Percentiles rank a stretch among this genome's conserved stretches.
These are phyloP conservation scores for Scorias spongiosa DNA, from an alignment of 2,329 filamentous ascomycete species.

Conservation along the genomic window DNA sequence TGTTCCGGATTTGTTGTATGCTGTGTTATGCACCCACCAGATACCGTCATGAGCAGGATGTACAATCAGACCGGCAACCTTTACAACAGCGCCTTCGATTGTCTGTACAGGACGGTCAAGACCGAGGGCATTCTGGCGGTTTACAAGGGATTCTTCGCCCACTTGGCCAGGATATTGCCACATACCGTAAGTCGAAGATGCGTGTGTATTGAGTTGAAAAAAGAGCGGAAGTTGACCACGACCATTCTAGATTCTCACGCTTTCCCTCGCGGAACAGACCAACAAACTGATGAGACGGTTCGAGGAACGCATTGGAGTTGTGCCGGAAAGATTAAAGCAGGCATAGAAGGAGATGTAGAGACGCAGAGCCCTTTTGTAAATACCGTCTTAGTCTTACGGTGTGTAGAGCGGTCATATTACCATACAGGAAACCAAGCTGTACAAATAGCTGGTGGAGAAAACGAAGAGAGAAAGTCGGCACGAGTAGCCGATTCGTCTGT, in stretches of 20 bases:
- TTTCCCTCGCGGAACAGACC: constrained; percentile 90
- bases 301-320: constrained; percentile 40
- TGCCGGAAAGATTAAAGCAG: constrained; percentile 28
- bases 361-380: too few relatives aligned
- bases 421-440: too few relatives aligned
- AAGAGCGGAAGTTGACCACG: constrained; percentile 8
- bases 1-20: constrained; percentile 92
- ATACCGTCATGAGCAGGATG: constrained; percentile 96
- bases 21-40: constrained; percentile 95
- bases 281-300: constrained; percentile 78
- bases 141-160: constrained; percentile 95
- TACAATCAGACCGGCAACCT: constrained; percentile 98
- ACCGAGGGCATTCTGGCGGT: constrained; percentile 86
- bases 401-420: too few relatives aligned
- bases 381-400: too few relatives aligned
- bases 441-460: too few relatives aligned
- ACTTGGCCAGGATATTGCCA: constrained; percentile 82
- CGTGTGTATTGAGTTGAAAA: background rate
- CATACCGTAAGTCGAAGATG: constrained; percentile 49
- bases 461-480: too few relatives aligned
- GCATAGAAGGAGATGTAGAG: constrained; percentile 23
- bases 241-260: constrained; percentile 55
- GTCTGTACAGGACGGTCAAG: constrained; percentile 73
- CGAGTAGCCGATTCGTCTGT: too few relatives aligned
- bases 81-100: constrained; percentile 89